These are phyloP conservation scores for Neurospora sp. DNA, from an alignment of 495 filamentous ascomycete genomes.

Conservation along the genomic window DNA sequence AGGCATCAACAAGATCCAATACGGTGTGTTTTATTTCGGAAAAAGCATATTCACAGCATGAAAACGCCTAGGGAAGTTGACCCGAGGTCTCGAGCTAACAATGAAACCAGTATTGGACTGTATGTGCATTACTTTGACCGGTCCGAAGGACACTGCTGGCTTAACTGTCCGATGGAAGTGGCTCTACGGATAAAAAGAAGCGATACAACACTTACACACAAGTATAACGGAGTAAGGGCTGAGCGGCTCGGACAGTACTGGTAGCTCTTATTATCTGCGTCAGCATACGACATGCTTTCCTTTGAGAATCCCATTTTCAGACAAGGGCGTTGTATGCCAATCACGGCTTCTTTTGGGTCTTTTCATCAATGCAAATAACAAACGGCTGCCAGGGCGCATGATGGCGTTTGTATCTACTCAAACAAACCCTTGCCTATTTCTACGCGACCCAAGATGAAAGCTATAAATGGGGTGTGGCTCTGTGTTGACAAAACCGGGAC, in stretches of 20 bases:
- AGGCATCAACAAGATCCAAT: no score
- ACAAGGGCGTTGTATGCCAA: background rate
- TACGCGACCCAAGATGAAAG: background rate
- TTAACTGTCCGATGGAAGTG: background rate
- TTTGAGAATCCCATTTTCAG: background rate
- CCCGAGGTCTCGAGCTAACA: no score
- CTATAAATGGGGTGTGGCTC: background rate
- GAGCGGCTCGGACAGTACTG: background rate
- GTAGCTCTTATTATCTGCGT: background rate
- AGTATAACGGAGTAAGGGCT: background rate
- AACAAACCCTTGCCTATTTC: background rate
- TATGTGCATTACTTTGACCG: background rate
- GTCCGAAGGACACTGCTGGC: background rate
- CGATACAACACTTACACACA: background rate
- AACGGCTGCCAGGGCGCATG: background rate
- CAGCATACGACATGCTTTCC: background rate
- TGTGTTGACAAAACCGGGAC: background rate
- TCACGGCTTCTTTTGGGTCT: background rate
- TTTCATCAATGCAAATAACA: background rate
- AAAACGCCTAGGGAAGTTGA: no score
- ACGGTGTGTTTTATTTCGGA: no score
- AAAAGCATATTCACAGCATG: no score
- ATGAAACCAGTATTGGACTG: no score
- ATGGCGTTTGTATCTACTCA: background rate
- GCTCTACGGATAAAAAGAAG: background rate